Evolutionary conservation across 148 eudicot genomes (phyloP), one percentile per base, ranked within the genome.

Genomic region (Cornus suecica): DNA sequence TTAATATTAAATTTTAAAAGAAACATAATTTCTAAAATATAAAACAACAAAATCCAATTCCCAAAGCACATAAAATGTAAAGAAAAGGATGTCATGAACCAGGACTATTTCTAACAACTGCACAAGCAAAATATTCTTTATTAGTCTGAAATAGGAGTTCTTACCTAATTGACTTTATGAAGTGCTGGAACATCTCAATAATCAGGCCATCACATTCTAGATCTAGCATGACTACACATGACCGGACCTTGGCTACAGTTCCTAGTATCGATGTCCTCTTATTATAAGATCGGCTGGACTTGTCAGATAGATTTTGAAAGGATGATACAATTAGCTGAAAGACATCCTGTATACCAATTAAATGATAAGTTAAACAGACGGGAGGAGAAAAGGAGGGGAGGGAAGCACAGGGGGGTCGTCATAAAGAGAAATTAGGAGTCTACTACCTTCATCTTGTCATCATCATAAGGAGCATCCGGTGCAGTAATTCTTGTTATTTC

Each of bases 401-500:
- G 42, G 7, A 6, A 6, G 7, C 9, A 10, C 9, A 10, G 4
- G 42, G 42, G 42, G 42, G 42, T 4, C 8, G 52, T 10, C 10
- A n/a, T 3, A 51, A 28, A 65, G 20, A 8, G 24, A 58, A 65
- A 60, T 66, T 34, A 34, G 20, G 20, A 26, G 34, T 16, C 34
- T 20, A 62, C 23, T 69, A 93, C 99, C 98, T 91, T 96, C 99
- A 96, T 93, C 77, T 81, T 82, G 20, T 91, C 91, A 83, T 96
- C 99, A 32, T 80, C 88, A 71, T 93, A 96, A 28, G 99, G 99
- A 22, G 98, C 93, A 29, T 96, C 99, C 27, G 99, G 99, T 8
- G 99, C 99, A 20, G 99, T 96, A 45, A 96, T 96, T 85, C 99
- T 88, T 30, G 98, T 96, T 51, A 96, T 96, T 82, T 96, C 99